These are phyloP conservation scores for Podospora anserina DNA, from an alignment of 495 filamentous ascomycete genomes.

Conservation along the genomic window DNA sequence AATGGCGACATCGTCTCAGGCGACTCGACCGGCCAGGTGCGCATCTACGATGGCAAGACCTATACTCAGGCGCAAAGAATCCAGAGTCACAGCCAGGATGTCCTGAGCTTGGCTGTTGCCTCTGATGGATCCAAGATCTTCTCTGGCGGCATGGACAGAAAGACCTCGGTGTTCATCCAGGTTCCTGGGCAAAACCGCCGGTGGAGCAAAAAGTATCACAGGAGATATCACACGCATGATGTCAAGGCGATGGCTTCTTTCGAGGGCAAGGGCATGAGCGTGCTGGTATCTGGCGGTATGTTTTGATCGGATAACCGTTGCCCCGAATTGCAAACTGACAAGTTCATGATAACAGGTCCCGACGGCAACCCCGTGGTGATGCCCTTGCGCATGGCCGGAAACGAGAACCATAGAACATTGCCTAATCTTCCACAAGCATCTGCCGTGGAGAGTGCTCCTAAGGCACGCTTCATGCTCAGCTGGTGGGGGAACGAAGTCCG, in stretches of 20 bases:
- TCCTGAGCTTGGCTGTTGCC: slow-evolving; percentile 76
- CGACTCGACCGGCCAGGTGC: slow-evolving; percentile 88
- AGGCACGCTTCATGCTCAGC: slow-evolving; percentile 71
- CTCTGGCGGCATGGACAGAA: slow-evolving; percentile 86
- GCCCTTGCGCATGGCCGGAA: slow-evolving; percentile 74
- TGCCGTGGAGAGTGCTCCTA: slow-evolving; percentile 64
- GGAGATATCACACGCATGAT: slow-evolving; percentile 84
- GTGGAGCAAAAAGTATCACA: slow-evolving; percentile 83
- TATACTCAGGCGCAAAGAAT: slow-evolving; percentile 83
- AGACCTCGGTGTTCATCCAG: slow-evolving; percentile 74
- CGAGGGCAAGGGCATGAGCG: slow-evolving; percentile 75
- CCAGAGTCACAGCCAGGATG: slow-evolving; percentile 82
- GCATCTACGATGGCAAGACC: slow-evolving; percentile 89
- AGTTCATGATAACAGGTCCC: slow-evolving; percentile 59
- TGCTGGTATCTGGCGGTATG: slow-evolving; percentile 88
- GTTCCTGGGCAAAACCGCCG: slow-evolving; percentile 55
- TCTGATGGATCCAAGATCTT: slow-evolving; percentile 79
- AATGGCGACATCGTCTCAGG: slow-evolving; percentile 91
- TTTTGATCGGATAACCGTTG: slow-evolving; percentile 12
- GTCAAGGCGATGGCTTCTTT: slow-evolving; percentile 93
- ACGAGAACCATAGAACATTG: slow-evolving; percentile 75
- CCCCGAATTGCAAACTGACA: slow-evolving; percentile 12
- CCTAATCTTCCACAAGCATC: slow-evolving; percentile 76
- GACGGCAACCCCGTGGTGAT: slow-evolving; percentile 78
- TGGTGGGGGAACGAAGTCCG: slow-evolving; percentile 91